Evolutionary conservation across 192 early-diverging fungal genomes (phyloP).

Genomic region (Haplosporangium gracile): DNA sequence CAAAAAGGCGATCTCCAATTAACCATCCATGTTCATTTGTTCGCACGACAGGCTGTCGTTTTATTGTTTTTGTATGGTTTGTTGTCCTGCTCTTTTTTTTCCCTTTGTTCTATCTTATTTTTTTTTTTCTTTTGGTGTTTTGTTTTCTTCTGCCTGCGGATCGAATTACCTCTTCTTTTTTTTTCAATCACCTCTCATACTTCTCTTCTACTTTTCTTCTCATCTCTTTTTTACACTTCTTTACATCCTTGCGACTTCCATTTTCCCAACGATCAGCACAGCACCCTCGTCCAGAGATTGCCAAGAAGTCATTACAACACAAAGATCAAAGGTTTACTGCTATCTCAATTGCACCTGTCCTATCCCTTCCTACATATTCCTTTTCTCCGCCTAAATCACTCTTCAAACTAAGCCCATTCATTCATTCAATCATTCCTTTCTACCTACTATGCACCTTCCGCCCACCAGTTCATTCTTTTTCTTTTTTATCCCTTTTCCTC

Average conservation of each 20-base stretch:
- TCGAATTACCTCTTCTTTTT: background rate
- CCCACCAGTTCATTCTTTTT: no score
- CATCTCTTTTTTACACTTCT: background rate
- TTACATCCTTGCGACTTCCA: background rate
- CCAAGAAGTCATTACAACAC: background rate
- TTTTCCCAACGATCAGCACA: background rate
- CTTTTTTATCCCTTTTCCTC: no score
- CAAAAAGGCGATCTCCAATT: no score
- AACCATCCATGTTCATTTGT: background rate
- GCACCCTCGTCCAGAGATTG: background rate
- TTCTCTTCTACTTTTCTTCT: background rate
- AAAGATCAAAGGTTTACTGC: no score
- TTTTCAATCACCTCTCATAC: no score
- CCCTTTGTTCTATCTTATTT: background rate
- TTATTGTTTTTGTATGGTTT: background rate
- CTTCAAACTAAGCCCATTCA: no score
- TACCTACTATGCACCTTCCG: no score
- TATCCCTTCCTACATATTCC: no score
- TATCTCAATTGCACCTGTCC: no score
- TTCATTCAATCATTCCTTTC: no score
- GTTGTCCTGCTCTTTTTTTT: background rate
- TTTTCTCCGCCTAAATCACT: no score
- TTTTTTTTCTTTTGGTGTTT: conserved; percentile 17
- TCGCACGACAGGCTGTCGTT: background rate
- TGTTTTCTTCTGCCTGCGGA: background rate